Percentiles rank a stretch among this genome's conserved stretches.
Evolutionary conservation across 805 yeast species (phyloP).

Genomic region (Candida qinlingensis): DNA sequence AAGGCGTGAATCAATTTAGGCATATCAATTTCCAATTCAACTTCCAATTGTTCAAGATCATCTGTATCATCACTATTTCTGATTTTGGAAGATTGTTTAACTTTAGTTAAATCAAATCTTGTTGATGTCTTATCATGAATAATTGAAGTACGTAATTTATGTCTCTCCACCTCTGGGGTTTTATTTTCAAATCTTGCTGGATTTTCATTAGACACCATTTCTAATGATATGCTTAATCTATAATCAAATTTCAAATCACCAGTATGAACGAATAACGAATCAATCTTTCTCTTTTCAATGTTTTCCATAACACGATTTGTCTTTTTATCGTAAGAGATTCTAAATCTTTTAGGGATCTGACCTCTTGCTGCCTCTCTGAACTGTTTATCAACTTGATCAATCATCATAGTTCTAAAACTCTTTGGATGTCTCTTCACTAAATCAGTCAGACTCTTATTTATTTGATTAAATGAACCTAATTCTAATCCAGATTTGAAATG

Average conservation of each 20-base stretch:
- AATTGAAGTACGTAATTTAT: conserved; percentile 69
- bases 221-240: conserved; percentile 70
- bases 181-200: conserved; percentile 49
- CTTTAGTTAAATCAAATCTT: conserved; percentile 66
- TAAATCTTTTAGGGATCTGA: conserved; percentile 56
- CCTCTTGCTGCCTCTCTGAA: conserved; percentile 59
- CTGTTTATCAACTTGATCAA: conserved; percentile 57
- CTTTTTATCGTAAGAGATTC: conserved; percentile 62
- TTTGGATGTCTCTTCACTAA: conserved; percentile 47
- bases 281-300: conserved; percentile 68
- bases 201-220: conserved; percentile 62
- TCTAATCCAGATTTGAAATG: conserved; percentile 64
- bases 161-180: conserved; percentile 52
- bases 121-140: conserved; percentile 72
- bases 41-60: conserved; percentile 30
- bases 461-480: conserved; percentile 52
- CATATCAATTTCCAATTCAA: conserved; percentile 48
- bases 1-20: conserved; percentile 35
- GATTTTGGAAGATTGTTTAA: conserved; percentile 27
- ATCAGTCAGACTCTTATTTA: conserved; percentile 49
- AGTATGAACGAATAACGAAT: conserved; percentile 63
- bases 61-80: conserved; percentile 22
- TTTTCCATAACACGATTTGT: conserved; percentile 65
- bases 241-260: conserved; percentile 78
- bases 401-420: conserved; percentile 54